These are phyloP conservation scores for Elsinoe ampelina DNA, from an alignment of 2,329 filamentous ascomycete genomes.

Conservation along the genomic window DNA sequence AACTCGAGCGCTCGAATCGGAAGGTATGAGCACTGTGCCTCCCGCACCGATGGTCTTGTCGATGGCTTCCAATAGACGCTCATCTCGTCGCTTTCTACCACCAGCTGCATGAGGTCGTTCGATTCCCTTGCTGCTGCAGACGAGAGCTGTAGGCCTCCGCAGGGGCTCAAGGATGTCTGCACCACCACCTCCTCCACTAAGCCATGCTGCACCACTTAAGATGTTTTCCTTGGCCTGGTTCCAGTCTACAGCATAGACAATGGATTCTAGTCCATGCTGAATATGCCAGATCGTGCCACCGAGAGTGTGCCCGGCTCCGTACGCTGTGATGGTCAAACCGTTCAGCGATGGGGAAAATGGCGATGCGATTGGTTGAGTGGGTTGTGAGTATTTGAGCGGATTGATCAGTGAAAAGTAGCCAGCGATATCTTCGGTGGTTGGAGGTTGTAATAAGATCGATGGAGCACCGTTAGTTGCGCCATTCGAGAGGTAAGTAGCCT, in stretches of 20 bases:
- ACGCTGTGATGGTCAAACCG: constrained; percentile 88
- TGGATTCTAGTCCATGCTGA: constrained; percentile 89
- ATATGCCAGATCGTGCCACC: constrained; percentile 99
- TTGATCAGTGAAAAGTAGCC: constrained; percentile 86
- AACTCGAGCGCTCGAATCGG: constrained; percentile 90
- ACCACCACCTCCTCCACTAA: constrained; percentile 72
- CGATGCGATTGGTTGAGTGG: constrained; percentile 78
- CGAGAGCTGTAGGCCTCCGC: constrained; percentile 82
- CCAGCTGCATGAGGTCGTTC: constrained; percentile 49
- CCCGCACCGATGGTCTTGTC: constrained; percentile 67
- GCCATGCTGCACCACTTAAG: constrained; percentile 84
- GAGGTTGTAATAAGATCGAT: constrained; percentile 55
- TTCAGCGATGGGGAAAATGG: constrained; percentile 83
- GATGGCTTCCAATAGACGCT: constrained; percentile 74
- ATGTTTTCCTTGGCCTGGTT: constrained; percentile 96
- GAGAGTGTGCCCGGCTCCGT: constrained; percentile 90
- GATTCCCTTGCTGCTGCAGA: constrained; percentile 80
- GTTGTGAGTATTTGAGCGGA: constrained; percentile 91
- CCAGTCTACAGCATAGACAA: constrained; percentile 97
- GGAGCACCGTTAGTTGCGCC: constrained; percentile 42
- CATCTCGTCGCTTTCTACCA: constrained; percentile 72
- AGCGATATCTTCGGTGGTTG: constrained; percentile 79
- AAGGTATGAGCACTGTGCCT: constrained; percentile 85
- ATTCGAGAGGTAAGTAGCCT: constrained; percentile 46
- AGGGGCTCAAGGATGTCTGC: constrained; percentile 90